Base-by-base conservation (phyloP, 78 protist species). In the Mastigamoeba balamuthi region DNA sequence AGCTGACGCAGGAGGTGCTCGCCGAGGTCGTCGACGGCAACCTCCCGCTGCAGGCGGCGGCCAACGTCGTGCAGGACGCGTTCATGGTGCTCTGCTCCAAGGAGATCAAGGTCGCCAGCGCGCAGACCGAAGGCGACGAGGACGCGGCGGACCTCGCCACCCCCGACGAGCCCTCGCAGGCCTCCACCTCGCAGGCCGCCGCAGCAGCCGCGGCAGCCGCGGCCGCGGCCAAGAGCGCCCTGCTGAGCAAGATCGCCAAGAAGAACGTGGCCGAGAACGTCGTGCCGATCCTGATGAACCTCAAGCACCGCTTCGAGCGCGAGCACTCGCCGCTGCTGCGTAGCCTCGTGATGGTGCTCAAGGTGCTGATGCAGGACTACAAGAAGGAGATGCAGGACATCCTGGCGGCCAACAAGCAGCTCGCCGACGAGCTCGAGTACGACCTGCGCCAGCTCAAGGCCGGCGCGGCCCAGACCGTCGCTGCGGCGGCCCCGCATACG, bases 381-480 rank as follows among this genome's bases (percentile, higher is more conserved):
- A 80, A 75, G 58, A 69, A 48, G 2, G 90, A 88, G 38, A 43
- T 81, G 38, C 17, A 5, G 17, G 92, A 88, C 17, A 53, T 83
- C 3, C 66, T 88, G 66, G 52, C 74, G 6, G 85, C 76, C 2
- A 43, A 88, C 52, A 36, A 70, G 25, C 88, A 85, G 36, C 77
- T 88, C 6, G 90, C 89, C 9, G 58, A 77, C 41, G 93, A 88
- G 39, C 76, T 88, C 6, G 85, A 85, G 68, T 85, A 42, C 30
- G 89, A 85, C n/a, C n/a, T n/a, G n/a, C n/a, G n/a, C n/a, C n/a
- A n/a, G n/a, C n/a, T n/a, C n/a, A n/a, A n/a, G n/a, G n/a, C n/a
- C n/a, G n/a, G n/a, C n/a, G n/a, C n/a, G n/a, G n/a, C n/a, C n/a
- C n/a, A n/a, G n/a, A n/a, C n/a, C n/a, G n/a, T n/a, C n/a, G n/a